Evolutionary conservation across 441 rosid genomes (phyloP).

Genomic region (Capsella rubella): DNA sequence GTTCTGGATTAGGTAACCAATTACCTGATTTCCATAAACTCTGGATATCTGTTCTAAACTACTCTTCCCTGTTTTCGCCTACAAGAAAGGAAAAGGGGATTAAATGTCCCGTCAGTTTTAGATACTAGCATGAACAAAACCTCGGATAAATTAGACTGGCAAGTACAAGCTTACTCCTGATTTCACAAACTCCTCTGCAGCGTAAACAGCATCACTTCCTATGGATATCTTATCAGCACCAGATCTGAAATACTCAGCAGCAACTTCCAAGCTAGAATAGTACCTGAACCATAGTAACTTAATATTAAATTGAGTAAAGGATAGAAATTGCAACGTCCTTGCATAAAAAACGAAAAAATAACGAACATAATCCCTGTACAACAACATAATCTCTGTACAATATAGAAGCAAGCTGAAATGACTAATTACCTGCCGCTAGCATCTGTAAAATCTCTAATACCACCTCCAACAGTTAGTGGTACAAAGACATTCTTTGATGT

Average conservation of each 20-base stretch:
- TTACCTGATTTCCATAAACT: slow-evolving; percentile 97
- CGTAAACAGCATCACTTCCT: slow-evolving; percentile 97
- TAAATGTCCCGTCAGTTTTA: slow-evolving; percentile 25
- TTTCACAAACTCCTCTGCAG: slow-evolving; percentile 87
- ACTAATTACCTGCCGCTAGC: slow-evolving; percentile 85
- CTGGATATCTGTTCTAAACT: slow-evolving; percentile 95
- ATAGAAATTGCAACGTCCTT: neutral
- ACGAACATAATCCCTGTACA: neutral
- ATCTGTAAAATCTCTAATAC: slow-evolving; percentile 95
- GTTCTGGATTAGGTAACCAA: slow-evolving; percentile 20
- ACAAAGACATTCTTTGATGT: slow-evolving; percentile 97
- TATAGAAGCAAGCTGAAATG: slow-evolving; percentile 20
- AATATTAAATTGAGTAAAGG: neutral
- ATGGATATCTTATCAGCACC: slow-evolving; percentile 98
- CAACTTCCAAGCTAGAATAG: slow-evolving; percentile 98
- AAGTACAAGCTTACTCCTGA: slow-evolving; percentile 65
- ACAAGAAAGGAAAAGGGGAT: slow-evolving; percentile 32
- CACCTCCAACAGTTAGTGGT: slow-evolving; percentile 99
- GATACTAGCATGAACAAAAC: slow-evolving; percentile 32
- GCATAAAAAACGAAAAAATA: neutral
- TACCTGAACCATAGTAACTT: slow-evolving; percentile 54
- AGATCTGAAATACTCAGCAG: slow-evolving; percentile 96
- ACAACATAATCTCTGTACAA: neutral
- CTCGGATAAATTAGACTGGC: slow-evolving; percentile 11
- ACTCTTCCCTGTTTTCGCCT: slow-evolving; percentile 90